phyloP scores from a whole-genome alignment of 2,329 filamentous ascomycete species.

The Chaetomium sp. region DNA sequence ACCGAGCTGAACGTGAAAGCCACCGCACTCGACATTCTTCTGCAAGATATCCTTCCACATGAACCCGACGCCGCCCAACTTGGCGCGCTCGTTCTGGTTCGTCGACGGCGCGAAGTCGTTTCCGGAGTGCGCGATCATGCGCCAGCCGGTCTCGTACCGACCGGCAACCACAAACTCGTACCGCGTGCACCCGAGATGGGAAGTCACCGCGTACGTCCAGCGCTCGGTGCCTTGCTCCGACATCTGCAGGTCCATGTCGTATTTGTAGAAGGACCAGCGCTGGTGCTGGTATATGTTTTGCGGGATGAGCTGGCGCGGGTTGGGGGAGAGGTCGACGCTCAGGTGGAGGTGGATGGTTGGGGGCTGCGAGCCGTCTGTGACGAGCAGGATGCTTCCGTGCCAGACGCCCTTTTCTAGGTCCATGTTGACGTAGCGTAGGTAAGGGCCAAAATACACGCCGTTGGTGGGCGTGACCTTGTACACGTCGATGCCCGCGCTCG shows the following conservation, averaged over 20 bases:
- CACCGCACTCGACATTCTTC: constrained; percentile 92
- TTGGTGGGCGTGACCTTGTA: constrained; percentile 93
- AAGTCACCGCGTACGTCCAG: constrained; percentile 98
- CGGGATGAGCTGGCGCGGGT: constrained; percentile 78
- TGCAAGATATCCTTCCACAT: constrained; percentile 99
- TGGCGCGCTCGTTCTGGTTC: constrained; percentile 75
- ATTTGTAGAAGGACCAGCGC: constrained; percentile 92
- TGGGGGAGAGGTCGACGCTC: constrained; percentile 83
- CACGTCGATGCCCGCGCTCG: constrained; percentile 81
- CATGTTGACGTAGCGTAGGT: constrained; percentile 95
- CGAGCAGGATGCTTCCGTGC: constrained; percentile 88
- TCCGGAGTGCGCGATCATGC: constrained; percentile 90
- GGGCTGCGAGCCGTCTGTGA: constrained; percentile 85
- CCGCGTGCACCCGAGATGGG: constrained; percentile 91
- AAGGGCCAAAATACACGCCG: constrained; percentile 95
- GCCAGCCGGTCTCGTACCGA: constrained; percentile 83
- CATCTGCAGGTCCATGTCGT: constrained; percentile 87
- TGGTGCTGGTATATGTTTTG: constrained; percentile 83
- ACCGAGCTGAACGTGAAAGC: constrained; percentile 90
- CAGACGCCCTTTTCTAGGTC: constrained; percentile 84
- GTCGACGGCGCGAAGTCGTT: constrained; percentile 92
- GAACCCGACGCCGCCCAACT: constrained; percentile 80
- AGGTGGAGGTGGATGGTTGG: constrained; percentile 95
- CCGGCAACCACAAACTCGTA: constrained; percentile 97
- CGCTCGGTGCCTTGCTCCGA: constrained; percentile 70